A percentile compares a stretch with the other conserved stretches of the same genome.
Conservation (phyloP, 2,329 filamentous ascomycete species). For the Gnomoniopsis sp. region DNA sequence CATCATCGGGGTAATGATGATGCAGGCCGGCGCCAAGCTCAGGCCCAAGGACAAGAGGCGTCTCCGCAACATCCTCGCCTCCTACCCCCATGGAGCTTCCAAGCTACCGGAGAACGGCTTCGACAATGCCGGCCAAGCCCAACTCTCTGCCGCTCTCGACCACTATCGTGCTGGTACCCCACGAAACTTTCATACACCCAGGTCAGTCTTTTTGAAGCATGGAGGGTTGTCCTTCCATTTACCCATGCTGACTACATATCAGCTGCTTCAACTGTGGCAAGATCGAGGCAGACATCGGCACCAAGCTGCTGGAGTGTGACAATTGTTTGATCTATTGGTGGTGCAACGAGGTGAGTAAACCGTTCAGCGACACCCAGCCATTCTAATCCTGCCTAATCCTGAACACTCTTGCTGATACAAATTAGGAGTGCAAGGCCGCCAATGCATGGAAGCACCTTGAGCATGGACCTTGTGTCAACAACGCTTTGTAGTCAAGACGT, state of each 20-base stretch:
- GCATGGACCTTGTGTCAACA: too few species aligned
- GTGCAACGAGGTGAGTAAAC: slow-evolving; percentile 17
- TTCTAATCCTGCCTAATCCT: too few species aligned
- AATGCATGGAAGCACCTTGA: too few species aligned
- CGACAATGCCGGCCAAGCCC: slow-evolving; percentile 16
- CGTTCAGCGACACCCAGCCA: not conserved
- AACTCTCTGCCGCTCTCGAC: slow-evolving; percentile 23
- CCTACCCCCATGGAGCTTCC: not conserved
- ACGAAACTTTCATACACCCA: slow-evolving; percentile 19
- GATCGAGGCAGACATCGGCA: slow-evolving; percentile 15
- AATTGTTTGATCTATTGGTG: slow-evolving; percentile 19
- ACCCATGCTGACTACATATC: not conserved
- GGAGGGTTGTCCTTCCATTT: not conserved
- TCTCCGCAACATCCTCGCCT: slow-evolving; percentile 15
- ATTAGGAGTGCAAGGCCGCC: too few species aligned
- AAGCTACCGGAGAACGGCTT: slow-evolving; percentile 14
- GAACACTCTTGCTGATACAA: too few species aligned
- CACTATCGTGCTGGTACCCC: slow-evolving; percentile 20
- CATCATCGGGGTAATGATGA: slow-evolving; percentile 22
- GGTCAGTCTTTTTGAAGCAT: not conserved
- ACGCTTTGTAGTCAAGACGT: too few species aligned
- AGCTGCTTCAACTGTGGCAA: slow-evolving; percentile 25
- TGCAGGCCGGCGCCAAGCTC: slow-evolving; percentile 23
- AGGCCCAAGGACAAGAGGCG: slow-evolving; percentile 18
- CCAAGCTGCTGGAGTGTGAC: slow-evolving; percentile 8